phyloP scores from a whole-genome alignment of 768 basidiomycete genomes.

The Sutorius australiensis region DNA sequence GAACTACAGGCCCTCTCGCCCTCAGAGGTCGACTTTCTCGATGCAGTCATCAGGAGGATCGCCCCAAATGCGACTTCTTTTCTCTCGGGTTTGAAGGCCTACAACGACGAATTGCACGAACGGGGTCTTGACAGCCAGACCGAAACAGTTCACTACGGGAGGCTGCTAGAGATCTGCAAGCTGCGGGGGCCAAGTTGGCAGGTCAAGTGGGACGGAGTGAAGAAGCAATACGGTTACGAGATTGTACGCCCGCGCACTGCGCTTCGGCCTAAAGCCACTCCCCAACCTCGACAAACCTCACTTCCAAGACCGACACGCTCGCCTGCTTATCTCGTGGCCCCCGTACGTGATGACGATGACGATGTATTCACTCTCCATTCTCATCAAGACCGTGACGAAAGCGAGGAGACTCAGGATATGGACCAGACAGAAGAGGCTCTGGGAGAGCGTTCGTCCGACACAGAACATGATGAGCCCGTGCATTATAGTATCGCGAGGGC shows the following conservation, averaged over 20 bases:
- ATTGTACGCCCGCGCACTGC: constrained; percentile 12
- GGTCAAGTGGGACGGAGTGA: constrained; percentile 76
- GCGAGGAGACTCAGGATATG: constrained; percentile 15
- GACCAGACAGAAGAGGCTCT: constrained; percentile 14
- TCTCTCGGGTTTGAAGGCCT: constrained; percentile 78
- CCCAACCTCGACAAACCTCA: constrained; percentile 13
- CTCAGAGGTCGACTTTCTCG: constrained; percentile 66
- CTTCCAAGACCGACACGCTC: constrained; percentile 23
- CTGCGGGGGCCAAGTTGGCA: constrained; percentile 77
- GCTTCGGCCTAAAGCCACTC: constrained; percentile 16
- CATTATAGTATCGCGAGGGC: constrained; percentile 1
- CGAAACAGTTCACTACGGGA: constrained; percentile 78
- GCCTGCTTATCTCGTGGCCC: constrained; percentile 20
- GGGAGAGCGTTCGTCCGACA: constrained; percentile 12
- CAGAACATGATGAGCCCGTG: constrained; percentile 21
- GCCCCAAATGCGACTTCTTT: constrained; percentile 70
- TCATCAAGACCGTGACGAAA: constrained; percentile 36
- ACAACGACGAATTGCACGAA: constrained; percentile 73
- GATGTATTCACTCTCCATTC: constrained; percentile 44
- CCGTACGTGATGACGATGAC: constrained; percentile 36
- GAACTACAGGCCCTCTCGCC: constrained; percentile 50
- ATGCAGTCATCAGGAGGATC: constrained; percentile 69
- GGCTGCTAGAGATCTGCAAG: constrained; percentile 78
- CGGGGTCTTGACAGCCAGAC: constrained; percentile 70
- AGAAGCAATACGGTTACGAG: constrained; percentile 47